phyloP scores from a whole-genome alignment of 495 filamentous ascomycete genomes.

The Aspergillus heteromorphus region DNA sequence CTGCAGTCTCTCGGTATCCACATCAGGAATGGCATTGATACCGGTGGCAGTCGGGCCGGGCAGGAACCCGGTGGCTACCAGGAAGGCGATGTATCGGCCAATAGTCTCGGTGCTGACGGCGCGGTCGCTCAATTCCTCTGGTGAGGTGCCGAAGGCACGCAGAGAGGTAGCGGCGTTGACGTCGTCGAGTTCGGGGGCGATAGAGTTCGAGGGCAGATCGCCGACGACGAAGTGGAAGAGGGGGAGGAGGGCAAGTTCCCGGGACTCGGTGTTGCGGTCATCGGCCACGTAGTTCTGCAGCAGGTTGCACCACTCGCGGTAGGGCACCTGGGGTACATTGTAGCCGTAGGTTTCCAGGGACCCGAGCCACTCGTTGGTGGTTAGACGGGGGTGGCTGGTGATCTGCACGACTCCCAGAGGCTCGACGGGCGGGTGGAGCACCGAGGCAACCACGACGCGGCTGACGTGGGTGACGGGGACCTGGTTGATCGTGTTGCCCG shows the following conservation, averaged over 20 bases:
- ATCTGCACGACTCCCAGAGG: conserved; percentile 66
- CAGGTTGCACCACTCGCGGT: conserved; percentile 46
- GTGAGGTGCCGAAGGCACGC: conserved; percentile 56
- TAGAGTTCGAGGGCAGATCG: conserved; percentile 72
- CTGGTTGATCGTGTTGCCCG: conserved; percentile 78
- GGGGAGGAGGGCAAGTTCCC: conserved; percentile 63
- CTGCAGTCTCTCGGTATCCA: too few relatives aligned
- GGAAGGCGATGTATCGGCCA: conserved; percentile 67
- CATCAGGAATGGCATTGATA: conserved; percentile 40
- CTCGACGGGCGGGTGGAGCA: conserved; percentile 51
- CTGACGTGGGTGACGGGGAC: conserved; percentile 86
- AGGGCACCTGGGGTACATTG: conserved; percentile 60
- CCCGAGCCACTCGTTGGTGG: conserved; percentile 71
- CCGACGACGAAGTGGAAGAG: conserved; percentile 79
- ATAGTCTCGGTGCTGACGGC: conserved; percentile 50
- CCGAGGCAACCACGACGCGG: conserved; percentile 66
- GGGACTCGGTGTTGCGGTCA: conserved; percentile 50
- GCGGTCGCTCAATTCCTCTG: conserved; percentile 19
- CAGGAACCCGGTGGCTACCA: conserved; percentile 69
- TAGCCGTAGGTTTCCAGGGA: conserved; percentile 75
- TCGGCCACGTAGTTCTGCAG: conserved; percentile 61
- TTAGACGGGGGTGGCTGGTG: conserved; percentile 73
- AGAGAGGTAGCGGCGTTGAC: conserved; percentile 61
- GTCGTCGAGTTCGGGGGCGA: conserved; percentile 78
- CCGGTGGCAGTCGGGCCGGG: conserved; percentile 43